phyloP scores from a whole-genome alignment of 148 eudicot species.

The Vaccinium macrocarpon region DNA sequence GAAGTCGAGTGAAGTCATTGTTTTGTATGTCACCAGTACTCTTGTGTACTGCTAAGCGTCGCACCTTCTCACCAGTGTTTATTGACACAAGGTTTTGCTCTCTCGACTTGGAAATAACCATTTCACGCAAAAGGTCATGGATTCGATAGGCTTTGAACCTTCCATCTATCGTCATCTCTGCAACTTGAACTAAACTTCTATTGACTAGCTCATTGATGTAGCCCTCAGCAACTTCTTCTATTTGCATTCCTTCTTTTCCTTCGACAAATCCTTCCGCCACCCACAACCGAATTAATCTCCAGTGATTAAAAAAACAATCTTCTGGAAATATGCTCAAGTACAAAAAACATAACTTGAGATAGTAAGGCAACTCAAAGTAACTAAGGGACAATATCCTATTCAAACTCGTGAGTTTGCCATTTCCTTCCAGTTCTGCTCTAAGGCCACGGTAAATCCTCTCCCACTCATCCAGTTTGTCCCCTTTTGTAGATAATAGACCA shows the following conservation, averaged over 20 bases:
- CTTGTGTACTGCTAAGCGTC: background rate
- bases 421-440: background rate
- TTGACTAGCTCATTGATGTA: background rate
- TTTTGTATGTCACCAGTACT: background rate
- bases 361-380: background rate
- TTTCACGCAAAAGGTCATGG: background rate
- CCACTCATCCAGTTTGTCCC: background rate
- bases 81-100: background rate
- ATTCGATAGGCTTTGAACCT: background rate
- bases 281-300: constrained; percentile 16
- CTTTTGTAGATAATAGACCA: constrained; percentile 2
- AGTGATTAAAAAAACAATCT: background rate
- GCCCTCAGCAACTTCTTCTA: background rate
- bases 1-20: background rate
- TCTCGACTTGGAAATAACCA: background rate
- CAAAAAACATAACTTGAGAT: constrained; percentile 5
- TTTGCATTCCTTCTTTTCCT: background rate
- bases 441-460: background rate
- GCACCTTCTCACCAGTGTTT: background rate
- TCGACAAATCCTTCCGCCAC: background rate
- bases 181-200: background rate
- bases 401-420: background rate
- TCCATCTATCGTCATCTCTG: background rate
- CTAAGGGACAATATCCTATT: background rate
- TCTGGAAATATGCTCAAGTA: constrained; percentile 17